Evolutionary conservation across 805 yeast genomes (phyloP).

Genomic region (Scheffersomyces lignosus): DNA sequence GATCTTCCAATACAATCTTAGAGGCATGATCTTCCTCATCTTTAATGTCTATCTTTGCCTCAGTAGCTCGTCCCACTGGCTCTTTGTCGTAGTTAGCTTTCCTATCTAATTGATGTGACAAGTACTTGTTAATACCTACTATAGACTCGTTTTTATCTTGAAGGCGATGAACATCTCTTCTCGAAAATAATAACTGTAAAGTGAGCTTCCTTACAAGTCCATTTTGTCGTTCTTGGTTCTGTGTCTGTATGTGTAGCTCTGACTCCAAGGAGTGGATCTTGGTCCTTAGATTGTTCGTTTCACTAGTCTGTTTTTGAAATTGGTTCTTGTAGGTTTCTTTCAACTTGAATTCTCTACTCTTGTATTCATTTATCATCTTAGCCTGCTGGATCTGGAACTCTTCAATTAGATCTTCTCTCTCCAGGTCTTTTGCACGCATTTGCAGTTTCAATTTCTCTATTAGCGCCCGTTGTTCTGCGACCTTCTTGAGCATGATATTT

Average conservation of each 20-base stretch:
- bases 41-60: neutral
- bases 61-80: neutral
- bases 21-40: too few species aligned
- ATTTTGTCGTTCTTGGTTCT: neutral
- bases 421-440: conserved; percentile 2
- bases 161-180: neutral
- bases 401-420: conserved; percentile 3
- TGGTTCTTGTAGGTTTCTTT: neutral
- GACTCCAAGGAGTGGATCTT: neutral
- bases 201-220: neutral
- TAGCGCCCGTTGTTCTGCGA: conserved; percentile 11
- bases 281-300: neutral
- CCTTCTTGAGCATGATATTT: conserved; percentile 8
- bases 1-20: neutral
- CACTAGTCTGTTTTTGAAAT: neutral
- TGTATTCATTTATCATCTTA: neutral
- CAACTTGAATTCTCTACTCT: neutral
- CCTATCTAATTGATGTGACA: neutral
- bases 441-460: conserved; percentile 10
- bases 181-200: neutral
- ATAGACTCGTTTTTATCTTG: neutral
- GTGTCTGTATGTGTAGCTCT: neutral
- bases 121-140: neutral
- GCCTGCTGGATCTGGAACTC: neutral
- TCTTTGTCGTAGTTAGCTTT: neutral